Base-by-base conservation (phyloP, 306 rosid genomes). In the Leucaena leucocephala region DNA sequence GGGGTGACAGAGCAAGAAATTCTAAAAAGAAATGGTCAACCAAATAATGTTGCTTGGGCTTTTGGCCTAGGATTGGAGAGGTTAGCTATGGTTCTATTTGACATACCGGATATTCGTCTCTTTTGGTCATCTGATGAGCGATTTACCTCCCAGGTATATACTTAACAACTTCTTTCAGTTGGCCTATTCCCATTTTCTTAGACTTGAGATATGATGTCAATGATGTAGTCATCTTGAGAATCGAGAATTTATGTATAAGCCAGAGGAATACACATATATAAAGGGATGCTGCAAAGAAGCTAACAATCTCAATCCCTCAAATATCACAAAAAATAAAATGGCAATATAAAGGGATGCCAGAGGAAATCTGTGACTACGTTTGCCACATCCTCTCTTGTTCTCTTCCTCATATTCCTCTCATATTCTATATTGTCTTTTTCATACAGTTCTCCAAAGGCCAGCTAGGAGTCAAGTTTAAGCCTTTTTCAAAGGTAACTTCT, bases 1-100 rank as follows among this genome's bases (percentile, higher is more conserved):
- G 98, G 99, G 74, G 99, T 93, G 87, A 93, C 93, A 62, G 98
- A 96, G 85, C 97, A 93, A 90, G 96, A 96, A 77, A 96, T 96
- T 84, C 85, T 96, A 78, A 89, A 76, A 65, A 89, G 92, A 86
- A 91, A 93, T 79, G 97, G 93, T 46, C 90, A 87, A 83, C 49
- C 85, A 52, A 58, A 85, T 81, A 90, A 91, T 83, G 97, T 96
- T 81, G 98, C 99, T 78, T 96, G 97, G 98, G 99, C 99, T 80
- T 96, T 96, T 22, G 99, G 99, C 79, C 92, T 96, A 48, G 99
- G 99, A 54, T 81, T 96, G 86, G 99, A 96, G 86, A 89, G 98
- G 83, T 86, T 96, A 59, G 99, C 99, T 34, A 96, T 96, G 99
- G 97, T 96, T 87, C 89, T 96, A 62, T 96, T 96, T 90, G 97